Evolutionary conservation across 2,329 filamentous ascomycete species (phyloP), one percentile per base, ranked within the genome.

Genomic region (Rhinocladiella mackenziei): DNA sequence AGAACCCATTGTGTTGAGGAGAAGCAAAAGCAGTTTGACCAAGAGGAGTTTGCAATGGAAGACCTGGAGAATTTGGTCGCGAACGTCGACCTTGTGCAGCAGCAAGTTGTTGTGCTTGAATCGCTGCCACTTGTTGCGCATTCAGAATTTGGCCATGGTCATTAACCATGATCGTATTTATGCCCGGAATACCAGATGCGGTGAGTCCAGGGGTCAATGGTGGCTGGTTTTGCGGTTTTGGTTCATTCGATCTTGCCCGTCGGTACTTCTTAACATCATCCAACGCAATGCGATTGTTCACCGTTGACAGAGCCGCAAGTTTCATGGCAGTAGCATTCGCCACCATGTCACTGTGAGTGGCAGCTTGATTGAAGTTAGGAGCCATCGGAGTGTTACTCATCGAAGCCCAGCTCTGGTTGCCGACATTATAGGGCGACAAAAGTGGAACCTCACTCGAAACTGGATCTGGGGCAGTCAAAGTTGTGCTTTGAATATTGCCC

Each of bases 281-380:
- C 47, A 98, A 75, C 39, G 92, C 89, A 60, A 98, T 95, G 30
- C 92, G 86, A 66, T 97, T 98, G 72, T 97, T 98, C 37, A 98
- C 92, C 2, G 92, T 98, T 4, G 91, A 97, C 33, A 98, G 74
- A 13, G 92, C 92, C 33, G 92, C 92, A 39, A 98, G 78, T 67
- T 98, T 98, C 92, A 98, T 98, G 15, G 92, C 92, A 11, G 92
- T 97, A 18, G 92, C 92, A 62, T 97, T 98, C 47, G 92, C 92
- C 45, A 98, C 85, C 91, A 97, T 97, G 61, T 98, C 92, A 11
- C 89, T 89, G 64, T 96, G 89, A 43, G 77, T 82, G 51, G 72
- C 73, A 11, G 74, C 61, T 56, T 73, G 74, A 53, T 77, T 83
- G 66, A 97, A 98, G 55, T 83, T 91, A 29, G 87, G 72, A 4